These are phyloP conservation scores for Fraxinus americana DNA, from an alignment of 257 asterid genomes.

Conservation along the genomic window DNA sequence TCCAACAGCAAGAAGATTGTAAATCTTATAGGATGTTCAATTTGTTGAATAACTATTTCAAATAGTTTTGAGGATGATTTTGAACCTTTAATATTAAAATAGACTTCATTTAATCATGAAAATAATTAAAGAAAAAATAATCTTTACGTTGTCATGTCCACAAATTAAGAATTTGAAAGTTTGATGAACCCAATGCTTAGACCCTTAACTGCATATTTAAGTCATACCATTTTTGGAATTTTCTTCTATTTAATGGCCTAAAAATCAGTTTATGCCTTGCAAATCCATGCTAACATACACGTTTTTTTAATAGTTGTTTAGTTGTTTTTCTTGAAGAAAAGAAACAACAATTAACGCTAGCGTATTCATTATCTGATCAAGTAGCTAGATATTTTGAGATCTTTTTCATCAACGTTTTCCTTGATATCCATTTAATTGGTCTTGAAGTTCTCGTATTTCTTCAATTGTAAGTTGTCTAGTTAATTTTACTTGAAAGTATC, in stretches of 20 bases:
- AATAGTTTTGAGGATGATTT: not conserved
- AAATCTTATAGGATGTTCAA: not conserved
- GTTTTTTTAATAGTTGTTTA: not conserved
- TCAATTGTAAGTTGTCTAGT: too few species aligned
- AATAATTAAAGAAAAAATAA: not conserved
- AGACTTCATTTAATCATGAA: not conserved
- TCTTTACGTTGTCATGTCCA: not conserved
- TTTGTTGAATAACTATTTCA: not conserved
- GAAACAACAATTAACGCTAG: not conserved
- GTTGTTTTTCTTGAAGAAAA: not conserved
- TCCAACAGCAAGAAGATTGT: not conserved
- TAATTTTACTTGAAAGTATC: too few species aligned
- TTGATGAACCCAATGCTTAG: not conserved
- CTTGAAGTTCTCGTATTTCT: too few species aligned
- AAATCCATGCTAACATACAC: not conserved
- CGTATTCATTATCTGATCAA: not conserved
- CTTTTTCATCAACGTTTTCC: not conserved
- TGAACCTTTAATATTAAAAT: not conserved
- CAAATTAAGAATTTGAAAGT: not conserved
- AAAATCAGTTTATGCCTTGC: conserved; percentile 1
- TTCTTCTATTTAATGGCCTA: conserved; percentile 14
- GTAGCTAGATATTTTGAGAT: conserved; percentile 2
- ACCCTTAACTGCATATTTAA: not conserved
- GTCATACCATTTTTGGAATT: not conserved
- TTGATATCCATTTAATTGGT: conserved; percentile 5